Evolutionary conservation across 495 filamentous ascomycete species (phyloP).

Genomic region (Penicillium pancosmium): DNA sequence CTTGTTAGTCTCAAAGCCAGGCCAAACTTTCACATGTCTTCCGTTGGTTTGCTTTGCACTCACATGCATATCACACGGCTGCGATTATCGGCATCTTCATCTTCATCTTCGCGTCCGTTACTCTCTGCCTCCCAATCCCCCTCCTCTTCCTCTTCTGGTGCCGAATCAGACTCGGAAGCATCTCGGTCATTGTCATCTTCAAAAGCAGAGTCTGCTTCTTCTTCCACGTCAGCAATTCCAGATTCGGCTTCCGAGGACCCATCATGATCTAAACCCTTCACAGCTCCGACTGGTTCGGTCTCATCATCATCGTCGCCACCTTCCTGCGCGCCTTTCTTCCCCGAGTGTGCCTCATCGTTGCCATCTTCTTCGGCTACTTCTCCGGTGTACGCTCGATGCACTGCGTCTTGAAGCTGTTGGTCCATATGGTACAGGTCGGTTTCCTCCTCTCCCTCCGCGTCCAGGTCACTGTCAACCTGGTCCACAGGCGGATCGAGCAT

Average conservation of each 20-base stretch:
- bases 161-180: constrained; percentile 66
- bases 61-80: constrained; percentile 66
- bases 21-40: not conserved
- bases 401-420: constrained; percentile 51
- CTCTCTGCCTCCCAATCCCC: constrained; percentile 68
- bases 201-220: constrained; percentile 47
- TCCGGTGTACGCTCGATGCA: constrained; percentile 55
- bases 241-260: constrained; percentile 45
- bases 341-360: constrained; percentile 24
- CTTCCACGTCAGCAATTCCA: constrained; percentile 46
- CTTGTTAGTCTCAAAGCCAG: constrained; percentile 22
- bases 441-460: constrained; percentile 57
- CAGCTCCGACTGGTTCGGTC: constrained; percentile 71
- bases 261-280: constrained; percentile 66
- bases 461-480: constrained; percentile 52
- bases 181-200: constrained; percentile 43
- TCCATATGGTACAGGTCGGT: constrained; percentile 52
- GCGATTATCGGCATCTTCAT: constrained; percentile 56
- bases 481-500: constrained; percentile 39
- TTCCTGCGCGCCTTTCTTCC: constrained; percentile 37
- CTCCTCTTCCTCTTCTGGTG: constrained; percentile 63
- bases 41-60: constrained; percentile 38
- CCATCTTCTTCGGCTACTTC: constrained; percentile 49
- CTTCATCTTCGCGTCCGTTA: constrained; percentile 64
- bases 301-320: constrained; percentile 47